Evolutionary conservation across 495 filamentous ascomycete genomes (phyloP), one percentile per base, ranked within the genome.

Genomic region (Hypoxylon cercidicola): DNA sequence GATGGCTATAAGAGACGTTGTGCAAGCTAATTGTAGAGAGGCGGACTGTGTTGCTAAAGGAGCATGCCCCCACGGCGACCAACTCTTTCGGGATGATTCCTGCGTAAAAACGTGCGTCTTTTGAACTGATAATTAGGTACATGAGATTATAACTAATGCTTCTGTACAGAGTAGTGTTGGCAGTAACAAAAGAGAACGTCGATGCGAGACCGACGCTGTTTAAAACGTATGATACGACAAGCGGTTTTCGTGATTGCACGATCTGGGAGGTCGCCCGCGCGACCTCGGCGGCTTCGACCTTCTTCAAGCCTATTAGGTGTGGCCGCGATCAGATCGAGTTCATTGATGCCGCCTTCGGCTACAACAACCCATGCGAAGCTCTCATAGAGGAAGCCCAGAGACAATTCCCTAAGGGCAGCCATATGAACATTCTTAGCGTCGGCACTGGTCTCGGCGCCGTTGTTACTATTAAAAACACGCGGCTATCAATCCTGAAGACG

Each of bases 231-330:
- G 34, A 37, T n/a, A 37, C 2, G 7, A 28, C 25, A 7, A 28
- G 25, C 25, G 25, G 25, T 28, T 28, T 28, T 28, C 25, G 25
- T 3, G 25, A 28, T 7, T 74, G 64, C 57, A 72, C 74, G 35
- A 73, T 81, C 4, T 79, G 75, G 74, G 51, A 81, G 39, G 76
- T 77, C 5, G 79, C 76, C 10, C 69, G 75, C 1, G 79, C 77
- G 2, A 81, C 78, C 0, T 73, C 76, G 1, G 78, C 78, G 0
- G 79, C 78, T 2, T 70, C 77, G 1, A 72, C 70, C 0, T 79
- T 76, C 44, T 81, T 80, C 62, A 72, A 79, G 45, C 67, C 70
- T 1, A 69, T 78, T 15, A 52, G 57, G 18, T 57, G 78, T 10
- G 73, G 68, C 5, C 60, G 61, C 21, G 66, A 65, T n/a, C 48